Conservation (phyloP, 2,329 filamentous ascomycete species). For the Trichoderma breve region DNA sequence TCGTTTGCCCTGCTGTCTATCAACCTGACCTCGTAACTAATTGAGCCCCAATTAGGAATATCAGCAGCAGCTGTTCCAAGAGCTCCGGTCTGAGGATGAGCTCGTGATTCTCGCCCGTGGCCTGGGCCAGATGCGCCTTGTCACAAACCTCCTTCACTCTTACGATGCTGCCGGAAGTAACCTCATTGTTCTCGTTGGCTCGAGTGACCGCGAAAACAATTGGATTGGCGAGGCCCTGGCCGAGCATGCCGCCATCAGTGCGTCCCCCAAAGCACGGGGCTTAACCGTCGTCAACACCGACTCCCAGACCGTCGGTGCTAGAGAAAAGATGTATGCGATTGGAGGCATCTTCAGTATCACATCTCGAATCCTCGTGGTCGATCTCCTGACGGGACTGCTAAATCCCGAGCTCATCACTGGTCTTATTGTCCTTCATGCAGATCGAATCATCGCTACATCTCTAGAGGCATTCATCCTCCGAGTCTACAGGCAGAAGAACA, state of each 20-base stretch:
- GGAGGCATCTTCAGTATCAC: constrained; percentile 96
- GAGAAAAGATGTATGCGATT: constrained; percentile 86
- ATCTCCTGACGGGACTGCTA: constrained; percentile 80
- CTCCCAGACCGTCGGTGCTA: constrained; percentile 77
- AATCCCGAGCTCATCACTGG: constrained; percentile 84
- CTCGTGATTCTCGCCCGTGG: constrained; percentile 89
- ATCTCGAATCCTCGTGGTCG: constrained; percentile 90
- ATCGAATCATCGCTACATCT: constrained; percentile 80
- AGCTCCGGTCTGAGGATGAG: constrained; percentile 87
- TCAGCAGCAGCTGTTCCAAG: constrained; percentile 92
- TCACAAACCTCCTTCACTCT: constrained; percentile 94
- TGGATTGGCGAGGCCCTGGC: constrained; percentile 97
- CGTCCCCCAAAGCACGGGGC: constrained; percentile 75
- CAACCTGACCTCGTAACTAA: neutral
- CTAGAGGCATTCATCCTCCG: constrained; percentile 92
- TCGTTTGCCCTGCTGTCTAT: constrained; percentile 5
- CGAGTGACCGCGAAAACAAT: constrained; percentile 88
- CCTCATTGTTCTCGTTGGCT: constrained; percentile 82
- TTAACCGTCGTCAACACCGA: constrained; percentile 94
- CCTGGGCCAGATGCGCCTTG: constrained; percentile 83
- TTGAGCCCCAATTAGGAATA: constrained; percentile 78
- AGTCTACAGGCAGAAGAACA: constrained; percentile 93
- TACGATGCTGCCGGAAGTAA: constrained; percentile 97
- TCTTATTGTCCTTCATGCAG: constrained; percentile 82
- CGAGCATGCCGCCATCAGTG: constrained; percentile 90